Base-by-base conservation (phyloP, 805 yeast genomes). In the Spathaspora passalidarum region DNA sequence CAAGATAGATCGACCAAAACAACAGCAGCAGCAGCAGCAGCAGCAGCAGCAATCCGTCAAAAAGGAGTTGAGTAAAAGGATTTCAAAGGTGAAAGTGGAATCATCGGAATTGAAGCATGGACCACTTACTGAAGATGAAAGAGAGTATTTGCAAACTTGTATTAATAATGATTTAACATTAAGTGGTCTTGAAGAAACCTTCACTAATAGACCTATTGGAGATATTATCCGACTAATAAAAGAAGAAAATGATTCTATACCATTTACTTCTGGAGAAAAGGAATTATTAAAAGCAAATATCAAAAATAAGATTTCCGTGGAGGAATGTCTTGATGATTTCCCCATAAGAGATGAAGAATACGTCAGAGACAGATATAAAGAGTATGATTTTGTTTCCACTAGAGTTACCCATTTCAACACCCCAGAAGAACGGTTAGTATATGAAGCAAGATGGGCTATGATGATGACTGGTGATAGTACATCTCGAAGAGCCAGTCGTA, bases 401-500 rank as follows among this genome's bases (percentile, higher is more conserved):
- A 51, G 75, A 42, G 58, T 55, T 48, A 57, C 59, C 10, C 57
- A 52, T 21, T 68, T 68, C 44, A 57, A 60, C 32, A 61, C 51
- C 35, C 42, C 49, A 5, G 52, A 57, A n/a, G 74, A 69, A 32
- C 51, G 63, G 22, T 59, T 72, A 20, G 50, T 67, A 7, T 71
- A 69, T 47, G 72, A 67, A 43, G 73, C 75, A 0, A 60, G 66
- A 44, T 71, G 76, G 76, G 61, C 59, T 38, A 42, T 60, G 1
- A 57, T 64, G 32, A 50, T 51, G 13, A 47, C 36, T n/a, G 50
- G 47, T 39, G 43, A 39, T 7, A 26, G 40, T 37, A 20, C 37
- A 36, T 5, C 38, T 2, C 22, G 43, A 17, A 48, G 56, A 18
- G 36, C 43, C 29, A 44, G 41, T 7, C 22, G 47, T 23, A 56